Conservation (phyloP, 176 grass and related monocot genomes). For the Aegilops speltoides region DNA sequence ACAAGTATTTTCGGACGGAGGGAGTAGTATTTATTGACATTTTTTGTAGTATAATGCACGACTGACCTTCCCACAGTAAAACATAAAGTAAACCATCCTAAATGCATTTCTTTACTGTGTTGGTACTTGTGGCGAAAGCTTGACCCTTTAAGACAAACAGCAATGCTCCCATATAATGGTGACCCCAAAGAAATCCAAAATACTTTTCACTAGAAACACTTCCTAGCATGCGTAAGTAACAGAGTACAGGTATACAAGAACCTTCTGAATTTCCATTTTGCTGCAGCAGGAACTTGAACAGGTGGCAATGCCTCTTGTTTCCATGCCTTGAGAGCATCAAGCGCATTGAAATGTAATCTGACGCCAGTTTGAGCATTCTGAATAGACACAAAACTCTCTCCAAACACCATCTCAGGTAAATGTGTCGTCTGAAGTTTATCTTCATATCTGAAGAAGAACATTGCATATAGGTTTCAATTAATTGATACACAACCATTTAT, state of each 20-base stretch:
- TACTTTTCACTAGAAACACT: background rate
- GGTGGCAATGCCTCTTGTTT: slow-evolving; percentile 83
- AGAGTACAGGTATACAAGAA: slow-evolving; percentile 16
- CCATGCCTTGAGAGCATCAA: slow-evolving; percentile 91
- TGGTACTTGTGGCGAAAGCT: background rate
- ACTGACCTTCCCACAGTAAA: background rate
- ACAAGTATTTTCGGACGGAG: too few species aligned
- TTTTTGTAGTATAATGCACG: too few species aligned
- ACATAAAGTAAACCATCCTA: background rate
- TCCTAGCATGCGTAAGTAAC: background rate
- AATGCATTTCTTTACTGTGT: background rate
- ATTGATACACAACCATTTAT: background rate
- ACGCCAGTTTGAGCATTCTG: slow-evolving; percentile 53
- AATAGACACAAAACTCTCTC: slow-evolving; percentile 72
- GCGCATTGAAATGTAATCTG: slow-evolving; percentile 73
- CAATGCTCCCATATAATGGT: slow-evolving; percentile 9
- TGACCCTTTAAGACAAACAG: background rate
- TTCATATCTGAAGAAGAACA: slow-evolving; percentile 65
- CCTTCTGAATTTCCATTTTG: slow-evolving; percentile 97
- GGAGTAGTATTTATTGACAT: too few species aligned
- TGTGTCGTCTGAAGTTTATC: slow-evolving; percentile 69
- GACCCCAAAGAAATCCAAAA: background rate
- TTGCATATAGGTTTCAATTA: background rate
- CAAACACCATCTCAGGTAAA: slow-evolving; percentile 98
- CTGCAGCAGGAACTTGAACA: slow-evolving; percentile 92